Percentiles rank a stretch among this genome's conserved stretches.
Conservation (phyloP, 106 monocot genomes). For the Alisma plantagoaquatica region DNA sequence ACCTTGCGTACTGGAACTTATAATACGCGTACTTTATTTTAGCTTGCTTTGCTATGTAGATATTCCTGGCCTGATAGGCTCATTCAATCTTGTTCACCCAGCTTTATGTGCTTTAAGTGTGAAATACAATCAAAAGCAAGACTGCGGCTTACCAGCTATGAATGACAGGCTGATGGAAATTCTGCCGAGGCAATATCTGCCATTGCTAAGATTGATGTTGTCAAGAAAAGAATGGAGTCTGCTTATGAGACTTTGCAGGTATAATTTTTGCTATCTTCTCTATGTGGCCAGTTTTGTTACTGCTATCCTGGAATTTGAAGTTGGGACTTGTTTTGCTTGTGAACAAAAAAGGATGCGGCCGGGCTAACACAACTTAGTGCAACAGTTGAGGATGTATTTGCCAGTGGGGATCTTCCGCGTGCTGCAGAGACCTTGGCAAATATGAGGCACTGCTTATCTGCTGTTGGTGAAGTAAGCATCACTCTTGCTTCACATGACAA, state of each 20-base stretch:
- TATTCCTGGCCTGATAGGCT: too few relatives aligned
- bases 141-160: not conserved
- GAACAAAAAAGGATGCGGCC: conserved; percentile 71
- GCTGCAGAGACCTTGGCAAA: conserved; percentile 97
- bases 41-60: not conserved
- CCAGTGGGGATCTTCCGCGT: conserved; percentile 94
- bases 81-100: too few relatives aligned
- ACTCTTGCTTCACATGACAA: too few relatives aligned
- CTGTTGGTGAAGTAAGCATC: conserved; percentile 94
- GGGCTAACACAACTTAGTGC: conserved; percentile 92
- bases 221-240: conserved; percentile 93
- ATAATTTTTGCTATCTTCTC: not conserved
- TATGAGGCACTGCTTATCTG: conserved; percentile 96
- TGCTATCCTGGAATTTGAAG: not conserved
- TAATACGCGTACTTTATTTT: not conserved
- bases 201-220: conserved; percentile 75
- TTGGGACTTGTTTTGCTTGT: not conserved
- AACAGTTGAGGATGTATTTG: conserved; percentile 96
- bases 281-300: not conserved
- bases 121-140: not conserved
- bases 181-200: conserved; percentile 84
- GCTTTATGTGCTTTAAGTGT: not conserved
- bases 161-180: conserved; percentile 69
- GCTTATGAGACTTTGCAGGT: conserved; percentile 95
- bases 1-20: not conserved